Evolutionary conservation across 345 rosid species (phyloP).

Genomic region (Populus simonii): DNA sequence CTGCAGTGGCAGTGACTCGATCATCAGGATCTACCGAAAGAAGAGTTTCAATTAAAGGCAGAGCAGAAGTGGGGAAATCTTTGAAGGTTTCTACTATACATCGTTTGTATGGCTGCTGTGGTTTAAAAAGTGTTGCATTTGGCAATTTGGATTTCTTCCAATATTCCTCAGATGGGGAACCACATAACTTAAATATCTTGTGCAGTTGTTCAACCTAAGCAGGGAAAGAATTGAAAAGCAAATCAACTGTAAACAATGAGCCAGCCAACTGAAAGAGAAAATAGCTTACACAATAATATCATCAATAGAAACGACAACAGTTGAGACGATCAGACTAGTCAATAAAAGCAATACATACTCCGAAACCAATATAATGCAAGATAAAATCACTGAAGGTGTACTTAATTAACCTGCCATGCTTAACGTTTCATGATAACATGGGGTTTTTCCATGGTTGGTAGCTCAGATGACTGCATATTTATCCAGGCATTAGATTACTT

Average conservation of each 20-base stretch:
- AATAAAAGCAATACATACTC: neutral
- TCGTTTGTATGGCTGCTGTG: slow-evolving; percentile 70
- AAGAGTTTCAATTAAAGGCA: slow-evolving; percentile 62
- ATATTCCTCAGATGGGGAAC: slow-evolving; percentile 82
- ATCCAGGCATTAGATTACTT: neutral
- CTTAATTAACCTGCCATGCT: neutral
- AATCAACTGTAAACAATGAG: slow-evolving; percentile 13
- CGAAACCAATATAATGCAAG: neutral
- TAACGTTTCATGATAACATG: neutral
- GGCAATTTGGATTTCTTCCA: slow-evolving; percentile 84
- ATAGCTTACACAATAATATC: neutral
- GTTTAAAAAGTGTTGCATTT: slow-evolving; percentile 77
- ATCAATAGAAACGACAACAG: neutral
- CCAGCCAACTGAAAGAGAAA: neutral
- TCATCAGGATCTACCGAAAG: slow-evolving; percentile 76
- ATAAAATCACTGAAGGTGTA: neutral
- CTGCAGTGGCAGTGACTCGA: slow-evolving; percentile 69
- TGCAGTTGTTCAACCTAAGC: slow-evolving; percentile 86
- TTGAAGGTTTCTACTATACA: slow-evolving; percentile 68
- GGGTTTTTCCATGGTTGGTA: neutral
- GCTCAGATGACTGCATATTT: slow-evolving; percentile 4
- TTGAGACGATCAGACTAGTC: neutral
- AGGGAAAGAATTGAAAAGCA: slow-evolving; percentile 14
- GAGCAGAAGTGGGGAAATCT: slow-evolving; percentile 58
- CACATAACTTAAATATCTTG: slow-evolving; percentile 86